Evolutionary conservation across 2,329 filamentous ascomycete genomes (phyloP).

Genomic region (Keithomyces neogunnii): DNA sequence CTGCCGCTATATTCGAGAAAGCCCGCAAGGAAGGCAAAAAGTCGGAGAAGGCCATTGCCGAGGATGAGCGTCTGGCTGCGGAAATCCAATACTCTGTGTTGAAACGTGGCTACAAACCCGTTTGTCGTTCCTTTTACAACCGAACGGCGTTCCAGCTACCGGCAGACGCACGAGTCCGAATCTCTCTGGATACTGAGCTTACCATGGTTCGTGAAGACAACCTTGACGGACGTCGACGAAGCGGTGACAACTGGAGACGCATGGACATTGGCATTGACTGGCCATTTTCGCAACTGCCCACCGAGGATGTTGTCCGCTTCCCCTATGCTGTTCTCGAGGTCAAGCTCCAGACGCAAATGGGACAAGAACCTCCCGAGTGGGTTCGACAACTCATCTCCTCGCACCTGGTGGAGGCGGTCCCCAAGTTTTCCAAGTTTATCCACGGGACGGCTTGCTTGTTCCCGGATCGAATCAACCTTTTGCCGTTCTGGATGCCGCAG

Average conservation of each 20-base stretch:
- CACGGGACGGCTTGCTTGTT: conserved; percentile 87
- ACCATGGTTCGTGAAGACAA: conserved; percentile 96
- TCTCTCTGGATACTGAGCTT: conserved; percentile 92
- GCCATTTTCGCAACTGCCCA: conserved; percentile 81
- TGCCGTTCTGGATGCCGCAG: conserved; percentile 97
- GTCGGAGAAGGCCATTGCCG: conserved; percentile 79
- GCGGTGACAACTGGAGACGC: conserved; percentile 87
- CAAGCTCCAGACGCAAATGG: conserved; percentile 92
- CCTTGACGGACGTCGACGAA: conserved; percentile 65
- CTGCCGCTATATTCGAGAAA: conserved; percentile 90
- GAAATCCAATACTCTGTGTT: conserved; percentile 93
- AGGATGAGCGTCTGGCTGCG: conserved; percentile 79
- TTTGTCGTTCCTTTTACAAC: conserved; percentile 95
- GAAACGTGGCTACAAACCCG: conserved; percentile 76
- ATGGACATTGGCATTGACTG: conserved; percentile 97
- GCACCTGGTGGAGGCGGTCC: conserved; percentile 95
- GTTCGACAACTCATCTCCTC: conserved; percentile 87
- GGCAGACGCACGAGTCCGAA: conserved; percentile 89
- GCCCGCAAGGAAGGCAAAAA: conserved; percentile 93
- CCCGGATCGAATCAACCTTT: conserved; percentile 74
- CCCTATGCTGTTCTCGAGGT: conserved; percentile 96
- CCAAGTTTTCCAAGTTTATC: conserved; percentile 99
- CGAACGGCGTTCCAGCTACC: conserved; percentile 96
- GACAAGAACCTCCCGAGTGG: conserved; percentile 94
- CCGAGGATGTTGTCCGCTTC: conserved; percentile 81